Evolutionary conservation across 106 monocot genomes (phyloP).

Genomic region (Platanthera guangdongensis): DNA sequence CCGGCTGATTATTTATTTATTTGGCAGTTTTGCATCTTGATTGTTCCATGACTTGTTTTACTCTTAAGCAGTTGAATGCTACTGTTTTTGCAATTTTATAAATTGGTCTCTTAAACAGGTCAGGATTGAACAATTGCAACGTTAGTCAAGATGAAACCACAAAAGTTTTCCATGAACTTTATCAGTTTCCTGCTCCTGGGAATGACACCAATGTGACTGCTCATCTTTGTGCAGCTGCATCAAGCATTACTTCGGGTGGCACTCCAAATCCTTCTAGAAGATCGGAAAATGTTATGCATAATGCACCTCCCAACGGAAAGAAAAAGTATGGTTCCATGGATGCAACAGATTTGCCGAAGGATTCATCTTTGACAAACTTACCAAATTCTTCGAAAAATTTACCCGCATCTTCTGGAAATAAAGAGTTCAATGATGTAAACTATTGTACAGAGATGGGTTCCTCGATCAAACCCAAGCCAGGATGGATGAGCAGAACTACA

Average conservation of each 20-base stretch:
- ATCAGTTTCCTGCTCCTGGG: slow-evolving; percentile 29
- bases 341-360: slow-evolving; percentile 12
- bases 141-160: slow-evolving; percentile 72
- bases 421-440: slow-evolving; percentile 17
- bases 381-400: slow-evolving; percentile 17
- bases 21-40: neutral
- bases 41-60: neutral
- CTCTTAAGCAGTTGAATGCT: neutral
- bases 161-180: slow-evolving; percentile 51
- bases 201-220: slow-evolving; percentile 18
- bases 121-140: slow-evolving; percentile 64
- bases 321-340: slow-evolving; percentile 37
- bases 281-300: slow-evolving; percentile 14
- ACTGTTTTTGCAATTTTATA: slow-evolving; percentile 3
- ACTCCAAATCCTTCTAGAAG: slow-evolving; percentile 10
- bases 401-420: slow-evolving; percentile 13
- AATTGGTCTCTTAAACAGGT: slow-evolving; percentile 30
- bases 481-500: slow-evolving; percentile 19
- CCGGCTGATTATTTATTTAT: neutral
- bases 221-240: slow-evolving; percentile 20
- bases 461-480: slow-evolving; percentile 6
- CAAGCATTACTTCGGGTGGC: slow-evolving; percentile 15
- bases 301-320: slow-evolving; percentile 18
- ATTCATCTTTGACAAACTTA: slow-evolving; percentile 7
- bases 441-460: neutral